Evolutionary conservation across 1,284 basidiomycete genomes (phyloP).

Genomic region (Microstroma glucosiphilum): DNA sequence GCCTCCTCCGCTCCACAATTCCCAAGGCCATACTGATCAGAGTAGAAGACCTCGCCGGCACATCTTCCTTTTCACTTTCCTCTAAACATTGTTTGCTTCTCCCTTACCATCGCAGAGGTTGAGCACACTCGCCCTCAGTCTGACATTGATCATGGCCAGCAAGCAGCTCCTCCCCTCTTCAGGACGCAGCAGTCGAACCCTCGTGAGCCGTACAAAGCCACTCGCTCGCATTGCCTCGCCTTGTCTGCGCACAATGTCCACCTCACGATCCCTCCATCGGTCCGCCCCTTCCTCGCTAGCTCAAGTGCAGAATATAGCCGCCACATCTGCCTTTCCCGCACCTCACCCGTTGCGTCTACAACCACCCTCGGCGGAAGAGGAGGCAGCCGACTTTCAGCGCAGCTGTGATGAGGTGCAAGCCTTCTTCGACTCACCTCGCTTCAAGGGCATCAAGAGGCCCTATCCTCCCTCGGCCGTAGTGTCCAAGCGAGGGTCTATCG

Average conservation of each 20-base stretch:
- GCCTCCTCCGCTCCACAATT: too few species aligned
- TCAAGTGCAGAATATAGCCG: conserved; percentile 53
- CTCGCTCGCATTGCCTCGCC: too few species aligned
- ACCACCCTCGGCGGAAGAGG: conserved; percentile 62
- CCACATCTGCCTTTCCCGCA: conserved; percentile 55
- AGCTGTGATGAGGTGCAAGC: conserved; percentile 62
- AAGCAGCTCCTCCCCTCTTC: too few species aligned
- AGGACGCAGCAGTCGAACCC: too few species aligned
- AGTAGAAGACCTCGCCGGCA: too few species aligned
- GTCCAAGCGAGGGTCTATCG: conserved; percentile 79
- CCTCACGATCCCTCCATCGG: conserved; percentile 16
- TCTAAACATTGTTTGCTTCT: too few species aligned
- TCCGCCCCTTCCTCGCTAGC: conserved; percentile 59
- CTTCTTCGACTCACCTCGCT: conserved; percentile 72
- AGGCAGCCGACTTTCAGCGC: conserved; percentile 62
- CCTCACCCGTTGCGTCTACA: conserved; percentile 60
- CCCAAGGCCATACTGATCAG: too few species aligned
- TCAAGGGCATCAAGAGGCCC: conserved; percentile 66
- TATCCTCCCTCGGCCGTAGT: conserved; percentile 73
- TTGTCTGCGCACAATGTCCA: not conserved
- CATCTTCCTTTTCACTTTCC: too few species aligned
- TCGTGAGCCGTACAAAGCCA: too few species aligned
- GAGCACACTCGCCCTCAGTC: too few species aligned
- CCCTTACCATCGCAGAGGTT: too few species aligned
- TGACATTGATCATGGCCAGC: too few species aligned